A percentile compares a stretch with the other conserved stretches of the same genome.
Evolutionary conservation across 352 stramenopile genomes (phyloP).

Genomic region (Phytopythium chamaehyphon): DNA sequence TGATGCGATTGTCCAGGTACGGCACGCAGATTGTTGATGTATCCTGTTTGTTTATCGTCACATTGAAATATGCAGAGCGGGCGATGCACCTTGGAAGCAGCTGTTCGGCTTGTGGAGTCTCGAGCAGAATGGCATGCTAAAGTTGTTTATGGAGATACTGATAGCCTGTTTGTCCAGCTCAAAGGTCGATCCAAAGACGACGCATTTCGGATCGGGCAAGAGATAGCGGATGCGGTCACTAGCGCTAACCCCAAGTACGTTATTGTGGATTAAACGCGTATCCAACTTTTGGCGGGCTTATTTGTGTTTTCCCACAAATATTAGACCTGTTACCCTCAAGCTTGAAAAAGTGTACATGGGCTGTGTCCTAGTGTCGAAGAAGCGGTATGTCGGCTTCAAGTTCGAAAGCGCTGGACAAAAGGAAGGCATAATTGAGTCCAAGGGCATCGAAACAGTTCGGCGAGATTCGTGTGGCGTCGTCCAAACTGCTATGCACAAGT

Average conservation of each 20-base stretch:
- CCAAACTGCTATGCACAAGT: constrained; percentile 59
- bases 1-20: constrained; percentile 97
- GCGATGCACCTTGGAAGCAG: constrained; percentile 91
- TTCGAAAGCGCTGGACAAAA: constrained; percentile 64
- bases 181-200: constrained; percentile 90
- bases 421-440: constrained; percentile 74
- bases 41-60: too few relatives aligned
- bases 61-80: constrained; percentile 34
- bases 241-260: constrained; percentile 76
- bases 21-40: background rate
- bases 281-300: too few relatives aligned
- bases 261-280: too few relatives aligned
- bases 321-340: constrained; percentile 75
- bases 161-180: constrained; percentile 98
- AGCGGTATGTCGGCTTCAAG: constrained; percentile 90
- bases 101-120: constrained; percentile 90
- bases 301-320: background rate
- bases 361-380: constrained; percentile 93
- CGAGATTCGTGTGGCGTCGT: constrained; percentile 91
- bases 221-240: constrained; percentile 88
- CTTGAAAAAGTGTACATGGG: constrained; percentile 93
- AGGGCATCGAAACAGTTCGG: constrained; percentile 92
- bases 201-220: constrained; percentile 93
- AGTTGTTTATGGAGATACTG: constrained; percentile 97
- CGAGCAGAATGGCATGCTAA: constrained; percentile 79